phyloP scores from a whole-genome alignment of 2,329 filamentous ascomycete genomes.

The Colletotrichum agaves region DNA sequence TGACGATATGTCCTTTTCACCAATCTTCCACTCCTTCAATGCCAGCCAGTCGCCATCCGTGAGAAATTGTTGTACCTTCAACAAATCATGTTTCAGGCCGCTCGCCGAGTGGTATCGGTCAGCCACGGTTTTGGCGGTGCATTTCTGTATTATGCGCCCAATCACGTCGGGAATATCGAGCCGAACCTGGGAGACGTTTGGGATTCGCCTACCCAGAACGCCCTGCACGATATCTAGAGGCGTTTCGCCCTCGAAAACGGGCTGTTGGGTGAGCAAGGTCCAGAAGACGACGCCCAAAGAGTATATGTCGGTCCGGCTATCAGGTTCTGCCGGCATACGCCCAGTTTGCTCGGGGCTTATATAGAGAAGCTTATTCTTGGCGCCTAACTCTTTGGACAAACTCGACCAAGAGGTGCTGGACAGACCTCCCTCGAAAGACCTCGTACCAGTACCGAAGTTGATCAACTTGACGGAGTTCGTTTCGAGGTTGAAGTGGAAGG shows the following conservation, averaged over 20 bases:
- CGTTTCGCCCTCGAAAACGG: conserved; percentile 81
- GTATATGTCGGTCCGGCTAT: conserved; percentile 93
- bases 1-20: conserved; percentile 87
- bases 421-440: conserved; percentile 91
- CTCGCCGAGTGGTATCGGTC: conserved; percentile 92
- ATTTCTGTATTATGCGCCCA: conserved; percentile 86
- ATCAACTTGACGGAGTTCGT: conserved; percentile 79
- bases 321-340: conserved; percentile 90
- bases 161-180: conserved; percentile 87
- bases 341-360: conserved; percentile 97
- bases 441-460: conserved; percentile 86
- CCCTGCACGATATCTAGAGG: conserved; percentile 93
- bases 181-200: conserved; percentile 79
- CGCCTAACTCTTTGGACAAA: conserved; percentile 84
- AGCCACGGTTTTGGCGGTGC: conserved; percentile 87
- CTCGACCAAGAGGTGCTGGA: conserved; percentile 87
- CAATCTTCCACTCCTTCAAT: conserved; percentile 80
- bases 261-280: conserved; percentile 81
- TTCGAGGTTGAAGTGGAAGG: conserved; percentile 85
- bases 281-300: conserved; percentile 91
- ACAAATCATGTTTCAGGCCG: conserved; percentile 84
- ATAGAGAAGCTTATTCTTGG: conserved; percentile 89
- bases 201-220: conserved; percentile 82
- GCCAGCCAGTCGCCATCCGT: conserved; percentile 78
- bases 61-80: conserved; percentile 78